These are phyloP conservation scores for Colletotrichum sp. DNA, from an alignment of 2,329 filamentous ascomycete species.

Conservation along the genomic window DNA sequence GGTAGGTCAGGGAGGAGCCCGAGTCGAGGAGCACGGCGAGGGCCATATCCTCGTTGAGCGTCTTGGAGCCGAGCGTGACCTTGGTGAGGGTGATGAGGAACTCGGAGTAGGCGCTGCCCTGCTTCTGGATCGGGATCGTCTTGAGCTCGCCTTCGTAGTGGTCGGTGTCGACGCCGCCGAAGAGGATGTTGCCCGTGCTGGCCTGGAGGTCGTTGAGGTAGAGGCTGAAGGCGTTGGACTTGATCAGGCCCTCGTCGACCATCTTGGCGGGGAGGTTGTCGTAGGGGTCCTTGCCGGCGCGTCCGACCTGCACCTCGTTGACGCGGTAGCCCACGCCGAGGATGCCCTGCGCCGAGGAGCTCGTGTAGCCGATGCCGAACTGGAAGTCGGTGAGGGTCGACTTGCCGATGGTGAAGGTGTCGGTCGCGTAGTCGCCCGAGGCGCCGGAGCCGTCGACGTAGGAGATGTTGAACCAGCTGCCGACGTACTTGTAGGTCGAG, in stretches of 20 bases:
- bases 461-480: constrained; percentile 82
- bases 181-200: constrained; percentile 71
- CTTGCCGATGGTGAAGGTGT: constrained; percentile 68
- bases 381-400: constrained; percentile 62
- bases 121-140: constrained; percentile 70
- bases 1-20: constrained; percentile 70
- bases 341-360: constrained; percentile 71
- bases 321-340: constrained; percentile 82
- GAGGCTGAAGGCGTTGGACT: constrained; percentile 73
- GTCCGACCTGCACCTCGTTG: constrained; percentile 78
- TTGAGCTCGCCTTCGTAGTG: constrained; percentile 68
- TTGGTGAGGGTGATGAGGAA: constrained; percentile 74
- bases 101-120: constrained; percentile 58
- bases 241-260: constrained; percentile 63
- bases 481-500: constrained; percentile 77
- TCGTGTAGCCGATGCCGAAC: constrained; percentile 75
- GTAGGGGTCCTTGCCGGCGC: constrained; percentile 60
- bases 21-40: constrained; percentile 74
- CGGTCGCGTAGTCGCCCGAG: constrained; percentile 79
- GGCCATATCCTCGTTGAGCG: constrained; percentile 53
- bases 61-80: constrained; percentile 48
- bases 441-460: constrained; percentile 85
- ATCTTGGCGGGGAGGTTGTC: constrained; percentile 73
- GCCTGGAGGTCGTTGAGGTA: constrained; percentile 77
- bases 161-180: constrained; percentile 74